Percentiles rank a stretch among this genome's conserved stretches.
phyloP scores from a whole-genome alignment of 192 early-diverging fungal genomes.

The Diversispora epigaea region DNA sequence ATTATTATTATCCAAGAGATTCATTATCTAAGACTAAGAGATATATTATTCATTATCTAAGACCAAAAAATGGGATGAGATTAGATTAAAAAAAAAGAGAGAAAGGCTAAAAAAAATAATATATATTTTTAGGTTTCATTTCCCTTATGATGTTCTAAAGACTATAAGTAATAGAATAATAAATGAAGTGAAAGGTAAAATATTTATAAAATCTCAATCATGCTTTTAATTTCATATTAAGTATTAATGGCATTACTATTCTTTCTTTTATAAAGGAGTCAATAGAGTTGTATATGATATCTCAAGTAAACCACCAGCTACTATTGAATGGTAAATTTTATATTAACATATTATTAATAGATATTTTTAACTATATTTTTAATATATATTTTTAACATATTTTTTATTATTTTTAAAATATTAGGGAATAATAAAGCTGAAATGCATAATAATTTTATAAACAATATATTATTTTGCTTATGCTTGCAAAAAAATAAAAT shows the following conservation, averaged over 20 bases:
- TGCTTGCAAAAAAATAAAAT: too few species aligned
- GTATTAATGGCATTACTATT: background rate
- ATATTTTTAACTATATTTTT: too few species aligned
- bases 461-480: too few species aligned
- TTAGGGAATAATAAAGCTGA: too few species aligned
- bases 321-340: conserved; percentile 68
- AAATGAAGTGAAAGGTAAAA: conserved; percentile 90
- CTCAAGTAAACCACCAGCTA: conserved; percentile 96
- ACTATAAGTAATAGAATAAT: conserved; percentile 93
- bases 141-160: conserved; percentile 87
- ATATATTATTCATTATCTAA: too few species aligned
- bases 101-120: too few species aligned
- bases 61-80: too few species aligned
- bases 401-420: too few species aligned
- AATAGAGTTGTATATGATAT: conserved; percentile 98
- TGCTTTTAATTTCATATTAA: background rate
- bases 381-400: too few species aligned
- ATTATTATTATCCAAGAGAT: background rate
- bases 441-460: too few species aligned
- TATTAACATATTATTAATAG: background rate
- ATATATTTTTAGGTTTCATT: conserved; percentile 56
- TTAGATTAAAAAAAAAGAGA: too few species aligned
- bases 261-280: conserved; percentile 44
- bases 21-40: too few species aligned
- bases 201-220: background rate